Evolutionary conservation across 352 stramenopile species (phyloP), one percentile per base, ranked within the genome.

Genomic region (Phytophthora vignae): DNA sequence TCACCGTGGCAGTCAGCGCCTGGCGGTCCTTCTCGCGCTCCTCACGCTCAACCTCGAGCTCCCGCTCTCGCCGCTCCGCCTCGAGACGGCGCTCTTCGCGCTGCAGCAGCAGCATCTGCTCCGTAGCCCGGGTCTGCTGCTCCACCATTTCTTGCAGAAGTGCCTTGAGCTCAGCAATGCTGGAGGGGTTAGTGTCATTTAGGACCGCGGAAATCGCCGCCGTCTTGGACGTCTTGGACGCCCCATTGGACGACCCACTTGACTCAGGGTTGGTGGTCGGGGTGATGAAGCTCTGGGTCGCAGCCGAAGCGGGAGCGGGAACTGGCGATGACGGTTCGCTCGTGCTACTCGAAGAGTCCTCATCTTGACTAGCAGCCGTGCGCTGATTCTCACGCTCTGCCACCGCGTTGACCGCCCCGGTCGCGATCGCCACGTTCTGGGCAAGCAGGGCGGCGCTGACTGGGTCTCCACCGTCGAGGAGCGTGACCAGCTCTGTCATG

Each of bases 1-100:
- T 48, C 48, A 76, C 61, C 14, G 58, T 53, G n/a, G 31, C 55
- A 44, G 70, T 78, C 15, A 81, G 62, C 29, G 57, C 70, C 54
- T 73, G 56, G 52, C 66, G 74, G 54, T 81, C 74, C 65, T 78
- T 81, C 48, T 78, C 58, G 50, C 69, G 74, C 65, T 81, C 74
- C 54, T 68, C 69, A 52, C 74, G 69, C 55, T 81, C 56, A 1
- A 50, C 15, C 38, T 76, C 46, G 9, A 69, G 14, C 61, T 77
- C 74, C 31, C 61, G 50, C 42, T 81, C 56, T 75, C 66, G 74
- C 40, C 74, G 60, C 44, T 81, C 65, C 3, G 42, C 25, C 50
- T 81, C 73, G 21, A 76, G 12, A 25, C 60, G 74, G 7, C 74
- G 65, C 27, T 81, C 74, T 69, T 81, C 66, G 22, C 74, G 74